Conservation (phyloP, 179 eudicot genomes). For the Patellifolia procumbens region DNA sequence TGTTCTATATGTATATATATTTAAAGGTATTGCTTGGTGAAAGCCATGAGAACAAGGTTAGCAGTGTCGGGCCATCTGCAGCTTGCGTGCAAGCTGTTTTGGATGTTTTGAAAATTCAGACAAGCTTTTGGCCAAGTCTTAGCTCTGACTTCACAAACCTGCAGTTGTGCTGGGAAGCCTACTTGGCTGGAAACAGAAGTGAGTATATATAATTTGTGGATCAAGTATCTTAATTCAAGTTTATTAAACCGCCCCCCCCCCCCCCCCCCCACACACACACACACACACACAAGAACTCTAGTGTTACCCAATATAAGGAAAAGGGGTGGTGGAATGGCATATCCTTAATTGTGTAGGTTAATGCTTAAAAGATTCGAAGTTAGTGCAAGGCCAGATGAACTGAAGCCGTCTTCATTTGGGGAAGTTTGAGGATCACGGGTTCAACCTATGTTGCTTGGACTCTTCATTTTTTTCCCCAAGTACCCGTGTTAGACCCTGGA, state of each 20-base stretch:
- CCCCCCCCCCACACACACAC: no score
- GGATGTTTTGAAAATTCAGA: constrained; percentile 74
- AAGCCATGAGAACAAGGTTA: constrained; percentile 46
- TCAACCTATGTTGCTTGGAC: no score
- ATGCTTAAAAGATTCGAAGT: neutral
- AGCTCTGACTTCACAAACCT: constrained; percentile 40
- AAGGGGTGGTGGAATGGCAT: neutral
- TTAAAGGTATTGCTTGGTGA: constrained; percentile 88
- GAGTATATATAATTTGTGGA: constrained; percentile 36
- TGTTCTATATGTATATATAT: neutral
- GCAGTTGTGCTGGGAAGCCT: constrained; percentile 63
- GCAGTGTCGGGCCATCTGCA: constrained; percentile 52
- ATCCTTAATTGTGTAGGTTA: neutral
- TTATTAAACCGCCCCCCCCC: neutral
- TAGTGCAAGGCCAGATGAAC: neutral
- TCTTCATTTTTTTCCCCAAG: no score
- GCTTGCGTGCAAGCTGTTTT: constrained; percentile 70
- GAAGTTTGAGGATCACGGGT: neutral
- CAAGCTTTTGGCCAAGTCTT: constrained; percentile 67
- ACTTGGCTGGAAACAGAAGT: constrained; percentile 51
- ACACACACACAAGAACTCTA: no score
- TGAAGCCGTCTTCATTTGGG: neutral
- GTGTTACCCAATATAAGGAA: neutral
- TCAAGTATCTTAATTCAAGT: neutral
- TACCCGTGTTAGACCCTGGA: no score